Evolutionary conservation across 371 early-diverging fungal genomes (phyloP), one percentile per base, ranked within the genome.

Genomic region (Funneliformis caledonium): DNA sequence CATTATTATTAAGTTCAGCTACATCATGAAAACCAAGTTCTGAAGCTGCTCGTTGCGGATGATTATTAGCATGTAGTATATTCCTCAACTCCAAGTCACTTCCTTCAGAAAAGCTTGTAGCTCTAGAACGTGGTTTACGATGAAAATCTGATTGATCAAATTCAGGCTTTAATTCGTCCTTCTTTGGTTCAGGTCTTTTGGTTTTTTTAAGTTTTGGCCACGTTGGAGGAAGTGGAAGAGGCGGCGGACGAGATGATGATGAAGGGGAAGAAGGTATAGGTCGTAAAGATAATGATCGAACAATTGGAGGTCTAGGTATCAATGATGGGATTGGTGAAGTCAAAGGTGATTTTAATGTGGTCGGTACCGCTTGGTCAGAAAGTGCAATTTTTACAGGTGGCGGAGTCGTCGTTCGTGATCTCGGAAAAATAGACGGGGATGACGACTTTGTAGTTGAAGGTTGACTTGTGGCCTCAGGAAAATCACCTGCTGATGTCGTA

Each of bases 221-320:
- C n/a, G 26, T 19, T 48, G 77, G 62, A 45, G 77, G 77, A 22
- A 77, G 65, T 14, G 77, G 77, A 16, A 77, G 65, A 37, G 77
- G 77, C 48, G 77, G 77, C 45, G 77, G 77, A 2, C 59, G 52
- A 19, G n/a, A 7, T 56, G 56, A n/a, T 56, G 56, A 56, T 56
- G 19, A n/a, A 56, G 14, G 26, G 47, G 43, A 26, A 26, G 26
- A 26, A 10, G 43, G 6, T 48, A 48, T 7, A 8, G 31, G 9
- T 72, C n/a, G 31, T 50, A 48, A 1, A 5, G 72, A 72, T 22
- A 19, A 26, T 73, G 59, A 56, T 52, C 56, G 50, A 31, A 48
- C 8, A 31, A 33, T 48, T 22, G 73, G 52, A 52, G 33, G 74
- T 56, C 74, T 73, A 16, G 73, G 19, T 56, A 56, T 73, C 50